Conservation (phyloP, 2,329 filamentous ascomycete species). For the Neurospora crassa region DNA sequence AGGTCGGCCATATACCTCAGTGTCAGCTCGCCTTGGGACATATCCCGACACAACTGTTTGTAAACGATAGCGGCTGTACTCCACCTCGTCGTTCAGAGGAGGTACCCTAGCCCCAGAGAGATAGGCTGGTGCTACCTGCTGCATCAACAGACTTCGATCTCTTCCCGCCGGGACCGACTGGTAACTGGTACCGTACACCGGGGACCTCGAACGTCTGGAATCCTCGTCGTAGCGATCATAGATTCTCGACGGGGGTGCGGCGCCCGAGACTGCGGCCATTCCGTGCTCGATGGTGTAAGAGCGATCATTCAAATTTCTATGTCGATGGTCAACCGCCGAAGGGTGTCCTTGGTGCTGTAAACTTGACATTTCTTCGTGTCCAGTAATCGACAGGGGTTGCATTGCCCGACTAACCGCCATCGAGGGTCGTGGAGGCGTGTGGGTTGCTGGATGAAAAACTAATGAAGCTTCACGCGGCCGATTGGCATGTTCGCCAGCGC, state of each 20-base stretch:
- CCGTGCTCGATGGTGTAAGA: conserved; percentile 9
- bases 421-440: neutral
- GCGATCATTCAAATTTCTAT: conserved; percentile 1
- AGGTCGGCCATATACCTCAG: conserved; percentile 20
- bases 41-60: conserved; percentile 3
- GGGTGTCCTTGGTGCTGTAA: conserved; percentile 2
- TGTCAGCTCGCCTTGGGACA: conserved; percentile 10
- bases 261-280: neutral
- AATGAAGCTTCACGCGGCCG: neutral
- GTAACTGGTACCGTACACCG: neutral
- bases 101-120: conserved; percentile 17
- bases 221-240: neutral
- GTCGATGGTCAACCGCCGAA: neutral
- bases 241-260: neutral
- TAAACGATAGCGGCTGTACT: neutral
- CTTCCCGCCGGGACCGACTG: neutral
- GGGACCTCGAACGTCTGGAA: neutral
- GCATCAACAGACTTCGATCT: conserved; percentile 1
- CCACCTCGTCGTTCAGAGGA: conserved; percentile 1
- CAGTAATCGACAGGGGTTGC: neutral
- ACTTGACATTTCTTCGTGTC: neutral
- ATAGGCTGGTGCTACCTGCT: conserved; percentile 1
- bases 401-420: neutral
- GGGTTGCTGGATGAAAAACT: neutral
- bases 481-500: neutral